Evolutionary conservation across 1,139 yeast species (phyloP).

Genomic region (Geotrichum carabidarum): DNA sequence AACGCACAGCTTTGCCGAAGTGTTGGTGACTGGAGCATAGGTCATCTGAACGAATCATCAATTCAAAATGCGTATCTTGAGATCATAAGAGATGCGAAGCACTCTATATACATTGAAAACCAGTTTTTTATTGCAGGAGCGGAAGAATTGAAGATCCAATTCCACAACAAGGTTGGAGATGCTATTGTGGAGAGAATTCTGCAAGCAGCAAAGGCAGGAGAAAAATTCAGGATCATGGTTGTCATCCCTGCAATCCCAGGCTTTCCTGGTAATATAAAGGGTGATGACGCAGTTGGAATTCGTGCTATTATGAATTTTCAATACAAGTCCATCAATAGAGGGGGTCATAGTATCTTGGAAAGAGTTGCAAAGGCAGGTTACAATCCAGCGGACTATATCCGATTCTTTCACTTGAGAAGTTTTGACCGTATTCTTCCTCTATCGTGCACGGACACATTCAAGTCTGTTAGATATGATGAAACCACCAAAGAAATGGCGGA

Average conservation of each 20-base stretch:
- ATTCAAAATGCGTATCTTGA: constrained; percentile 23
- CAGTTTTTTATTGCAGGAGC: constrained; percentile 24
- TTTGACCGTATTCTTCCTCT: constrained; percentile 21
- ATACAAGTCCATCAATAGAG: constrained; percentile 21
- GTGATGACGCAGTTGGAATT: constrained; percentile 22
- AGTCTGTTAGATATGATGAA: constrained; percentile 14
- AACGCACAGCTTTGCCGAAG: constrained; percentile 21
- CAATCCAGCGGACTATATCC: constrained; percentile 23
- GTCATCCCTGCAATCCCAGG: constrained; percentile 24
- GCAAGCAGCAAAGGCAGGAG: constrained; percentile 19
- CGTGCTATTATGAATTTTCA: constrained; percentile 24
- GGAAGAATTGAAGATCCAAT: constrained; percentile 13
- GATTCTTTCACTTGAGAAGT: constrained; percentile 21
- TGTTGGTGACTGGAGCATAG: constrained; percentile 24
- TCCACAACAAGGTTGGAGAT: constrained; percentile 22
- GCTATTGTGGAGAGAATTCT: constrained; percentile 22
- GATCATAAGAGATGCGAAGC: constrained; percentile 18
- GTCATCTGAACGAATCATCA: constrained; percentile 21
- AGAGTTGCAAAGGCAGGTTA: constrained; percentile 19
- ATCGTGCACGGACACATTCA: constrained; percentile 8
- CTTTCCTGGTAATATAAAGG: constrained; percentile 22
- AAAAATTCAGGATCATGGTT: constrained; percentile 21
- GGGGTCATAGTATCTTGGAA: constrained; percentile 21
- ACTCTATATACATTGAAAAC: constrained; percentile 23
- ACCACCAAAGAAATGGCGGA: constrained; percentile 13